These are phyloP conservation scores for Hemileccinum impolitum DNA, from an alignment of 768 basidiomycete genomes.

Conservation along the genomic window DNA sequence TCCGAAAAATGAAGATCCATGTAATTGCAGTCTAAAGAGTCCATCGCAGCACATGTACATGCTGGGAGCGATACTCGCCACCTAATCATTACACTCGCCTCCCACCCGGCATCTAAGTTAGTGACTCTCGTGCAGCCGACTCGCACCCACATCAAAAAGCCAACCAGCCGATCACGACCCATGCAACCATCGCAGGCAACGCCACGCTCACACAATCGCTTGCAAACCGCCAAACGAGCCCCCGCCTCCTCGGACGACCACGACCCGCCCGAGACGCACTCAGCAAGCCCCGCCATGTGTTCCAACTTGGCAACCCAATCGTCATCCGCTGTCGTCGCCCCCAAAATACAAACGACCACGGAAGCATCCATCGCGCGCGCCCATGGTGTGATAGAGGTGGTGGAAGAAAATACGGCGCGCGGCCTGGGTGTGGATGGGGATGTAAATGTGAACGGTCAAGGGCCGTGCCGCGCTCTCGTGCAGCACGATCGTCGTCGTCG, in stretches of 20 bases:
- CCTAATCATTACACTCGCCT: slow-evolving; percentile 3
- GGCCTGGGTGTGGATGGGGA: neutral
- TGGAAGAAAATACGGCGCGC: slow-evolving; percentile 36
- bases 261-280: slow-evolving; percentile 6
- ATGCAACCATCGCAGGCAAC: slow-evolving; percentile 23
- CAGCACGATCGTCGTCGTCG: slow-evolving; percentile 3
- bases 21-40: no score
- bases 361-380: slow-evolving; percentile 31
- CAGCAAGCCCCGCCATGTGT: slow-evolving; percentile 11
- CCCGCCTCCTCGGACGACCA: slow-evolving; percentile 21
- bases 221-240: slow-evolving; percentile 34
- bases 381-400: slow-evolving; percentile 30
- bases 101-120: no score
- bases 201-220: slow-evolving; percentile 37
- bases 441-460: neutral
- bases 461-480: neutral
- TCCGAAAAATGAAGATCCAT: no score
- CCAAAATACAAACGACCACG: slow-evolving; percentile 53
- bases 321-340: slow-evolving; percentile 56
- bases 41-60: no score
- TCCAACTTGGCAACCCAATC: slow-evolving; percentile 40
- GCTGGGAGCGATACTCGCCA: no score
- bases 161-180: slow-evolving; percentile 29
- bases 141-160: slow-evolving; percentile 15
- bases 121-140: no score